Conservation (phyloP, 2,329 filamentous ascomycete genomes). For the Pseudocercospora eumusae region DNA sequence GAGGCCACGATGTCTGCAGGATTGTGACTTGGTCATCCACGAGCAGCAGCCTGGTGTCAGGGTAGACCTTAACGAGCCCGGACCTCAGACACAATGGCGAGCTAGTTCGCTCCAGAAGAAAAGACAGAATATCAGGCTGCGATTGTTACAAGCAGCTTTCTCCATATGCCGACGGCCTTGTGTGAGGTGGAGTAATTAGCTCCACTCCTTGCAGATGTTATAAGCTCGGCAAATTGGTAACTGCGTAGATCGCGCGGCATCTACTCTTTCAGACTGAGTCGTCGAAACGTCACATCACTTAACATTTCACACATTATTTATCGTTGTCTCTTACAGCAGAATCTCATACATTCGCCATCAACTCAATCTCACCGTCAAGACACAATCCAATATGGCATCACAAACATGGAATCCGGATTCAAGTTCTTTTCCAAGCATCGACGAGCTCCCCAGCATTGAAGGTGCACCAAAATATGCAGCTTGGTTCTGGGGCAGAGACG, state of each 20-base stretch:
- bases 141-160: background rate
- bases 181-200: background rate
- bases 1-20: too few species aligned
- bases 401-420: constrained; percentile 49
- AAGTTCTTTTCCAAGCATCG: constrained; percentile 55
- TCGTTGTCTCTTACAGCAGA: background rate
- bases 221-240: background rate
- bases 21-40: too few species aligned
- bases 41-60: too few species aligned
- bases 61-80: too few species aligned
- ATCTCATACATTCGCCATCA: background rate
- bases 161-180: background rate
- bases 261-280: background rate
- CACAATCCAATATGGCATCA: constrained; percentile 15
- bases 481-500: constrained; percentile 63
- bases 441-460: constrained; percentile 55
- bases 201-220: background rate
- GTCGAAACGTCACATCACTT: background rate
- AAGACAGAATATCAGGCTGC: background rate
- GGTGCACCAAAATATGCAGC: constrained; percentile 58
- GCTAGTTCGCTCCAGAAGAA: background rate
- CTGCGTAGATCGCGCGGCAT: too few species aligned
- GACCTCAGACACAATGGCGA: too few species aligned
- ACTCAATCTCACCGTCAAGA: background rate
- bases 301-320: background rate